Base-by-base conservation (phyloP, 2,329 filamentous ascomycete species). In the Fusarium nodosum region DNA sequence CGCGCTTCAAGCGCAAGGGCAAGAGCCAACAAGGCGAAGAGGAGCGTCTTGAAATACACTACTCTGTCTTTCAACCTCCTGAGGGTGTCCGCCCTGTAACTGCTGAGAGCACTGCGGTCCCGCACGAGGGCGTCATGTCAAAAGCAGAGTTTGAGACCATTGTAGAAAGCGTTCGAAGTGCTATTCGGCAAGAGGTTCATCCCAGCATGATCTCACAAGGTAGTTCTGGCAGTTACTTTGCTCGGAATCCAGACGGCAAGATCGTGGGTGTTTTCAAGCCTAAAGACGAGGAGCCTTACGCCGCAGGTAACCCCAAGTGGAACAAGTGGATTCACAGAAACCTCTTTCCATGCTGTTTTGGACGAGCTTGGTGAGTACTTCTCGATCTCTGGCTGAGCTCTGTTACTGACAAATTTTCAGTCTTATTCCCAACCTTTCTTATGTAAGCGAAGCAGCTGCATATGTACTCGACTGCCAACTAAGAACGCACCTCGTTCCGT, bases 311-410 rank as follows among this genome's bases (percentile, higher is more conserved):
- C 77, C 96, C 96, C 8, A 99, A 99, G 79, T 98, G 95, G 95
- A 98, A 97, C 74, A 99, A 99, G 81, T 99, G 96, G 96, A 94
- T 99, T 82, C 96, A 99, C 79, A 87, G 96, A 69, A 99, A 99
- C 78, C 79, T 99, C 69, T 98, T 99, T 74, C 96, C 96, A 11
- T 99, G 97, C 82, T 97, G 93, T 80, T 99, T 99, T 75, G 96
- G 96, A 20, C 87, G 96, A 75, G 94, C 95, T 46, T 98, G 94
- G 87, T 89, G 79, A 55, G 85, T 78, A 34, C 7, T 22, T 28
- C 28, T 31, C n/a, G 46, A 15, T 33, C 8, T 34, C 34, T 7
- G 30, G 15, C 7, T 33, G n/a, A 45, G 24, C 24, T 7, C 38
- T 12, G 7, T 30, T 34, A 28, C 71, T 75, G 57, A 75, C 59